Conservation (phyloP, 768 basidiomycete species). For the Tricholomella constricta region DNA sequence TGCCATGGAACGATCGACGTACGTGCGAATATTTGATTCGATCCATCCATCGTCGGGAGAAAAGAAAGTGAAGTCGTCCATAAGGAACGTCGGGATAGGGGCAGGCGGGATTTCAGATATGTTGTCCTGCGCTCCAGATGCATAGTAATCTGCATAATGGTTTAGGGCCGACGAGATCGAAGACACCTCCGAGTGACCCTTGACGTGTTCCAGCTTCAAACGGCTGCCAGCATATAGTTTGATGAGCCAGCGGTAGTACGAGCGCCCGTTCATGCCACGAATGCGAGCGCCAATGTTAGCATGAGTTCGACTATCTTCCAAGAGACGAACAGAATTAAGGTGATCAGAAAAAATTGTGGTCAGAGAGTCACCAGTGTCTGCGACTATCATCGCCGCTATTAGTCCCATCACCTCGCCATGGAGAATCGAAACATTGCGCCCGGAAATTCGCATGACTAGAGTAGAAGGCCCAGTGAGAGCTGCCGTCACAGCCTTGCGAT, state of each 20-base stretch:
- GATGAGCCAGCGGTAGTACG: constrained; percentile 26
- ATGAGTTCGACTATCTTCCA: constrained; percentile 15
- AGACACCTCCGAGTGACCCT: constrained; percentile 7
- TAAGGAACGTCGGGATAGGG: constrained; percentile 18
- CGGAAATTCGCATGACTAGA: constrained; percentile 13
- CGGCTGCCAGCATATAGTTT: not conserved
- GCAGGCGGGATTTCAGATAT: not conserved
- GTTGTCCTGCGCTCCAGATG: constrained; percentile 6
- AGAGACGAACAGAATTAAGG: constrained; percentile 22
- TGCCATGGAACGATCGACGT: not conserved
- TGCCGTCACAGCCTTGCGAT: too few species aligned
- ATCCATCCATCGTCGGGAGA: constrained; percentile 17
- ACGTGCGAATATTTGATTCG: constrained; percentile 14
- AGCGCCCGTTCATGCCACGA: constrained; percentile 22
- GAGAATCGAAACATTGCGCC: constrained; percentile 20
- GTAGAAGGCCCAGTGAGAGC: too few species aligned
- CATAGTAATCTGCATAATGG: constrained; percentile 14
- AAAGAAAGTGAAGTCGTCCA: constrained; percentile 18
- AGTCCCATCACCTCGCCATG: constrained; percentile 25
- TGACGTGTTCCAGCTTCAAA: not conserved
- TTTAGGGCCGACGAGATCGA: constrained; percentile 4
- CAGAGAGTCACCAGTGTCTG: not conserved
- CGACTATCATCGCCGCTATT: constrained; percentile 15
- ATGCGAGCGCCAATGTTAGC: constrained; percentile 5
- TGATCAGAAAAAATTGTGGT: constrained; percentile 22